Evolutionary conservation across 495 filamentous ascomycete species (phyloP).

Genomic region (Copromyces sp.): DNA sequence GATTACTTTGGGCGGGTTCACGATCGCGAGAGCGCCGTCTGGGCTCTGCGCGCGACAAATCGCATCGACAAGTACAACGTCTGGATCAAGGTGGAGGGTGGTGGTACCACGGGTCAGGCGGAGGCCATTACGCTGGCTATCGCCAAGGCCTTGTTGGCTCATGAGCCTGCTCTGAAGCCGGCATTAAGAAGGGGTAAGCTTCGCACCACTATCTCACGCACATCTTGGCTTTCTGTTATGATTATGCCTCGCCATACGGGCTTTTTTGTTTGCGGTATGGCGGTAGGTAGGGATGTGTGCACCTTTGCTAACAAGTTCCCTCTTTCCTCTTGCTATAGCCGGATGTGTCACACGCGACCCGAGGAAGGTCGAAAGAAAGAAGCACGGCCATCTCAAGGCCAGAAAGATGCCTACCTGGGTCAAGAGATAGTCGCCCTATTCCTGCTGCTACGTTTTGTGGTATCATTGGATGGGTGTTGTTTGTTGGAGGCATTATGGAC

Average conservation of each 20-base stretch:
- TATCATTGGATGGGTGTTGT: not conserved
- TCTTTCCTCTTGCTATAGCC: constrained; percentile 41
- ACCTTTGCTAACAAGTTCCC: not conserved
- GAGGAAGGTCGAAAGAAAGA: constrained; percentile 93
- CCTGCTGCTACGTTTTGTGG: not conserved
- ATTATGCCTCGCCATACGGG: not conserved
- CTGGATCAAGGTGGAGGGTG: constrained; percentile 72
- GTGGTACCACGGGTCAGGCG: constrained; percentile 89
- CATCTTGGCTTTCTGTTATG: not conserved
- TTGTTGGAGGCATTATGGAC: not conserved
- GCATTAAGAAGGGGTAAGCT: constrained; percentile 77
- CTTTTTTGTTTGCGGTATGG: not conserved
- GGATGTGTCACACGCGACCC: constrained; percentile 87
- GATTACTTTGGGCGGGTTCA: constrained; percentile 78
- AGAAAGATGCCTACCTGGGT: constrained; percentile 99
- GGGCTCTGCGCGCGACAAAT: constrained; percentile 75
- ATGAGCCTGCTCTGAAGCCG: constrained; percentile 85
- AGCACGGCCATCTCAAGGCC: constrained; percentile 88
- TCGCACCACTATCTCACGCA: not conserved
- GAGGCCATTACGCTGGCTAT: constrained; percentile 91
- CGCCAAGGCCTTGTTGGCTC: constrained; percentile 75
- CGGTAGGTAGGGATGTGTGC: not conserved
- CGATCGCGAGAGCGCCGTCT: constrained; percentile 88
- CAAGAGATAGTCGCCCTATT: constrained; percentile 51
- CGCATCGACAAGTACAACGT: constrained; percentile 95